Base-by-base conservation (phyloP, 495 filamentous ascomycete genomes). In the Usnea hakonensis region DNA sequence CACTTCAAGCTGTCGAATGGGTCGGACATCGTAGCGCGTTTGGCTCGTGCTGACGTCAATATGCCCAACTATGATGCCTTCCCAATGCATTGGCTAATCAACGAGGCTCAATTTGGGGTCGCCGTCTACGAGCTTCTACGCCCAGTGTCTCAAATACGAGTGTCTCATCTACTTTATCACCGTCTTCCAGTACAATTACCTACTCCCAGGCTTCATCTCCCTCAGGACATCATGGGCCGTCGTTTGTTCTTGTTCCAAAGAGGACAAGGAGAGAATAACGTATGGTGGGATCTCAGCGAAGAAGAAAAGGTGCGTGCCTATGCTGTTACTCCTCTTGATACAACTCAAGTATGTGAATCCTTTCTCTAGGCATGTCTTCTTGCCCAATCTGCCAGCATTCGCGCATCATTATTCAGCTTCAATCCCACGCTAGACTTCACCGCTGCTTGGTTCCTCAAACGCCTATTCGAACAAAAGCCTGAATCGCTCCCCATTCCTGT, bases 171-270 rank as follows among this genome's bases (percentile, higher is more conserved):
- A 11, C 35, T 36, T 36, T 36, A 36, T 36, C 5, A 36, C 6
- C 35, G 71, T 36, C 58, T 71, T 36, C 70, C 69, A 64, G 46
- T 66, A 33, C 60, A 72, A 60, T 56, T 65, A 55, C n/a, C 38
- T 44, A 55, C 55, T 58, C 62, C 65, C 40, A 62, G 28, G 37
- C 32, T 50, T 60, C 52, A 64, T 30, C 30, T 8, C 38, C 67
- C 65, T 21, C 35, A 33, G 36, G 71, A 72, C 57, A 71, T 73
- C 58, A 17, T 37, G 14, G 71, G 70, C 55, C 69, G 69, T 60
- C 69, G 64, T 26, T 60, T 74, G 61, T 67, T 71, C 17, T 54
- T 75, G n/a, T 73, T 75, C 63, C 61, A 74, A 66, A 70, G 52
- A 63, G 58, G 65, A 50, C 65, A 72, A 32, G 69, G 72, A 55